These are phyloP conservation scores for Tillandsia fasciculata DNA, from an alignment of 176 grass and related monocot species.

Conservation along the genomic window DNA sequence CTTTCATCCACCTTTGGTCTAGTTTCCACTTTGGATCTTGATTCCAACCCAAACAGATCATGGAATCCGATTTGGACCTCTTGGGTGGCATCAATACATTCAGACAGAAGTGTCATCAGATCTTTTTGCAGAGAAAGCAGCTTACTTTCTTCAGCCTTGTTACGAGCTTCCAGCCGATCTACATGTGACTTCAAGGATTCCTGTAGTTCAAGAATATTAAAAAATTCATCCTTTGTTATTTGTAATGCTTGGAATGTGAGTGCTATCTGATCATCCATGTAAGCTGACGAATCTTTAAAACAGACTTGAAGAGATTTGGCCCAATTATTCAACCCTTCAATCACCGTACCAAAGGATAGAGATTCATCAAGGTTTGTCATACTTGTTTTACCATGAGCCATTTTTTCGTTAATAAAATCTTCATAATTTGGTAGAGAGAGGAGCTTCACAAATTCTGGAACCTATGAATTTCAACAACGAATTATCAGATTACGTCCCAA, in stretches of 20 bases:
- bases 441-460: constrained; percentile 34
- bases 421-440: constrained; percentile 49
- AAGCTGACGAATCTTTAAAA: constrained; percentile 53
- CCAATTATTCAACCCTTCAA: constrained; percentile 46
- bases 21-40: constrained; percentile 26
- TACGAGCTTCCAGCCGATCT: constrained; percentile 39
- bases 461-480: constrained; percentile 33
- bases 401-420: constrained; percentile 49
- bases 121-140: constrained; percentile 40
- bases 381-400: constrained; percentile 22
- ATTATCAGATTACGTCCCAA: constrained; percentile 19
- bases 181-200: constrained; percentile 57
- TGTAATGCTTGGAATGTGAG: constrained; percentile 44
- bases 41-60: constrained; percentile 26
- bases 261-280: constrained; percentile 46
- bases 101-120: constrained; percentile 42
- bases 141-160: constrained; percentile 56
- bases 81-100: constrained; percentile 43
- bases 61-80: constrained; percentile 37
- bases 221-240: constrained; percentile 39
- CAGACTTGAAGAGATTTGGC: constrained; percentile 30
- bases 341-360: constrained; percentile 46
- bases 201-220: constrained; percentile 49
- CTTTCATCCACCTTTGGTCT: constrained; percentile 29
- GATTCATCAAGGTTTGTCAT: constrained; percentile 30